Conservation (phyloP, 2,329 filamentous ascomycete species). For the Penicillium sp. region DNA sequence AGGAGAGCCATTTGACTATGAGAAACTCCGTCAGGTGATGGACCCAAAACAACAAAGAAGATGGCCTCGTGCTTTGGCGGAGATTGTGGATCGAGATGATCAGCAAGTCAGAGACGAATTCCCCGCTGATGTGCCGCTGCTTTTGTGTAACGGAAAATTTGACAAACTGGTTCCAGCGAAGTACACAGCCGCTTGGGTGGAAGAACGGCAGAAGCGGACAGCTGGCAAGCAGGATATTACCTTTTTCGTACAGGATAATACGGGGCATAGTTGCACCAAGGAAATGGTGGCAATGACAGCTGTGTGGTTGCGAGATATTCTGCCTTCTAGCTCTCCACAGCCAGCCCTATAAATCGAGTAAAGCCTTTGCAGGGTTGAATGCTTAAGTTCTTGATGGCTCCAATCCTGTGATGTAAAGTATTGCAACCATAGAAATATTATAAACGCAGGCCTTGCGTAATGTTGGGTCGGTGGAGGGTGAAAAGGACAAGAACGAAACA, state of each 20-base stretch:
- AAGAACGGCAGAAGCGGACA: neutral
- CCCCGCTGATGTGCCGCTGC: neutral
- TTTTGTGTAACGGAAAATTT: neutral
- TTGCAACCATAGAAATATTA: no score
- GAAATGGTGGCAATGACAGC: slow-evolving; percentile 5
- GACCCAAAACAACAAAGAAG: neutral
- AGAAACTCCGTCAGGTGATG: neutral
- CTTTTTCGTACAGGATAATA: slow-evolving; percentile 5
- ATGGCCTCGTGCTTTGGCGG: neutral
- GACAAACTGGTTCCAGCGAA: slow-evolving; percentile 2
- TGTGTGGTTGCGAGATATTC: slow-evolving; percentile 2
- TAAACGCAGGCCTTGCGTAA: no score
- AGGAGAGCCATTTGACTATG: neutral
- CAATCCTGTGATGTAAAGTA: no score
- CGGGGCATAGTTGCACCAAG: slow-evolving; percentile 4
- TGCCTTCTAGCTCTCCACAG: neutral
- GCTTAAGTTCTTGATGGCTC: no score
- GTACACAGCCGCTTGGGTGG: slow-evolving; percentile 1
- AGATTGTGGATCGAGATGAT: slow-evolving; percentile 1
- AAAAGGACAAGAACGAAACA: no score
- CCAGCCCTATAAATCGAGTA: neutral
- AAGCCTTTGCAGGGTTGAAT: neutral
- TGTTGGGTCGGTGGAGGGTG: no score
- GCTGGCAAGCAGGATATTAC: neutral
- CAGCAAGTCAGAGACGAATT: neutral